Conservation (phyloP, 768 basidiomycete genomes). For the Boletus edulis region DNA sequence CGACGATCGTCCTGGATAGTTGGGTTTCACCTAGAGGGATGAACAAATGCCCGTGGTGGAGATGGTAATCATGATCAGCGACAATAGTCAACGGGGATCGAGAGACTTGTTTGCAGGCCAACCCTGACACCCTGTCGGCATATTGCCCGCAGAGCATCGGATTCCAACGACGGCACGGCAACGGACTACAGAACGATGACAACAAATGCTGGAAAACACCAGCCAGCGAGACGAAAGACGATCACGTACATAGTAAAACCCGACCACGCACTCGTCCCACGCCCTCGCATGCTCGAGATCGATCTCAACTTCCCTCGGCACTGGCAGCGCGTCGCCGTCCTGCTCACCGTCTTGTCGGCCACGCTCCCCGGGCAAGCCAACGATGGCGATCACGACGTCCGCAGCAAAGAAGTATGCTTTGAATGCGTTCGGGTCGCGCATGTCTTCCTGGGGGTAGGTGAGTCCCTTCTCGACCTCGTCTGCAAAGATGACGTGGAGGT, state of each 20-base stretch:
- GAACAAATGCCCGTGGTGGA: not conserved
- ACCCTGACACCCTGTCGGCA: not conserved
- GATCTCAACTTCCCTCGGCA: slow-evolving; percentile 16
- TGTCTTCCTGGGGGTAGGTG: slow-evolving; percentile 85
- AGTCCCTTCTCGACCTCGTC: slow-evolving; percentile 69
- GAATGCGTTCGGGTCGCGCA: slow-evolving; percentile 53
- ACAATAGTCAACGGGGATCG: not conserved
- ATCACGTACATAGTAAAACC: slow-evolving; percentile 70
- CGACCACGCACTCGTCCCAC: slow-evolving; percentile 73
- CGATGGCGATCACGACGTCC: slow-evolving; percentile 71
- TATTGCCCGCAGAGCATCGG: not conserved
- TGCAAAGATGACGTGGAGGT: slow-evolving; percentile 64
- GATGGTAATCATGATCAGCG: not conserved
- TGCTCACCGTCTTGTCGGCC: not conserved
- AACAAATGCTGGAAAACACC: not conserved
- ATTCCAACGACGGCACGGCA: not conserved
- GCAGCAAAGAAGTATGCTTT: slow-evolving; percentile 74
- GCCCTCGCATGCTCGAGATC: slow-evolving; percentile 44
- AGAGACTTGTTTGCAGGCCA: not conserved
- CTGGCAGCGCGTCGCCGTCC: not conserved
- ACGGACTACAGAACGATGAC: too few species aligned
- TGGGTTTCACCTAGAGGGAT: slow-evolving; percentile 64
- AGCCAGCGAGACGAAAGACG: not conserved
- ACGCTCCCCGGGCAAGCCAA: not conserved
- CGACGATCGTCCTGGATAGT: slow-evolving; percentile 87